Percentiles rank a stretch among this genome's conserved stretches.
These are phyloP conservation scores for Silene vulgaris DNA, from an alignment of 179 eudicot genomes.

Conservation along the genomic window DNA sequence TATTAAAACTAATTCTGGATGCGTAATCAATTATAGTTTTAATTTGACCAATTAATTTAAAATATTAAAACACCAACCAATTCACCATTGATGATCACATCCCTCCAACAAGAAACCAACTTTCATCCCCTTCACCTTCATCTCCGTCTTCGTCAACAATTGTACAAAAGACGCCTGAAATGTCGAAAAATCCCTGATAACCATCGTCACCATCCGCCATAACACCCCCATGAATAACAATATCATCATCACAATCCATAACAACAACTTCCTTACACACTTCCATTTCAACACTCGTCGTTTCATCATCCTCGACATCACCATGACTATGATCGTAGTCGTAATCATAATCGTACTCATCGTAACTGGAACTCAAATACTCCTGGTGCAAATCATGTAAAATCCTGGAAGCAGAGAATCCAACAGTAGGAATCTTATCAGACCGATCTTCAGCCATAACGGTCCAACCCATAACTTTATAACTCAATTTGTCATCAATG, in stretches of 20 bases:
- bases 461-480: constrained; percentile 25
- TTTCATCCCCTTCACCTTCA: constrained; percentile 16
- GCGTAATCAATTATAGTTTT: not conserved
- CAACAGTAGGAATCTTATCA: constrained; percentile 18
- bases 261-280: not conserved
- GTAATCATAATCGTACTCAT: not conserved
- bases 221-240: constrained; percentile 19
- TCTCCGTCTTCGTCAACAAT: constrained; percentile 17
- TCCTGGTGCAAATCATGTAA: constrained; percentile 32
- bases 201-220: constrained; percentile 32
- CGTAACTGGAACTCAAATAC: not conserved
- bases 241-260: constrained; percentile 21
- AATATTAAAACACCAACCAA: not conserved
- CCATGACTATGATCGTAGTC: not conserved
- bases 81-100: not conserved
- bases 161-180: constrained; percentile 29
- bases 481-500: constrained; percentile 17
- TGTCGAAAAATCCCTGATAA: constrained; percentile 40
- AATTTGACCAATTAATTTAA: not conserved
- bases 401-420: constrained; percentile 43
- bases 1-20: not conserved
- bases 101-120: constrained; percentile 48
- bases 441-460: constrained; percentile 19
- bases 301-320: not conserved
- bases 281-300: constrained; percentile 2